Evolutionary conservation across 2,329 filamentous ascomycete species (phyloP), one percentile per base, ranked within the genome.

Genomic region (Aspergillus sp.): DNA sequence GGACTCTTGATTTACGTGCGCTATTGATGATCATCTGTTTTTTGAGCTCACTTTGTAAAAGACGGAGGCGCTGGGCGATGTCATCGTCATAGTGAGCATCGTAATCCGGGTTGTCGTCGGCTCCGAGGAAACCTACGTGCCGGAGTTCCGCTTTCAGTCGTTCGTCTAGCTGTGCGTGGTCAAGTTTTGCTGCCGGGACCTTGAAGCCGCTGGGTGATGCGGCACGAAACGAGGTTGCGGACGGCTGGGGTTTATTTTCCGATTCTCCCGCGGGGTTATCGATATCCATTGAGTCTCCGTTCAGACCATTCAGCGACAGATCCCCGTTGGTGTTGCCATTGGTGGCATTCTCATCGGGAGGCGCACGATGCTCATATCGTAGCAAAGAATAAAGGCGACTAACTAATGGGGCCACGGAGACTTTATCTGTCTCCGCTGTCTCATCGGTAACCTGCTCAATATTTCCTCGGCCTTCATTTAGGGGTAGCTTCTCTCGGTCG

Each of bases 21-120:
- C 93, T 93, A 73, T 99, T 99, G 74, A 90, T 80, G 56, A 96
- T 86, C 73, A 90, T 89, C 71, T 95, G 89, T 58, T 92, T 87
- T 64, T 91, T 89, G 2, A 99, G 83, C 51, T 91, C 88, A 52
- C 84, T 82, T 70, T 99, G 95, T 2, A 99, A 82, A 22, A 91
- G 86, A 11, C 95, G 91, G 20, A 99, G 80, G 19, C 95, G 89
- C 49, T 91, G 93, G 6, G 93, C 91, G 40, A 99, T 90, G 73
- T 97, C 93, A 72, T 99, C 95, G 70, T 99, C 95, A 65, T 87
- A 92, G 72, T 96, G 91, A 0, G 87, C 89, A 67, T 96, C 91
- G 74, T 93, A 98, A 63, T 96, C 90, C 11, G 89, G 87, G 37
- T 82, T 80, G 58, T 83, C 78, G 51, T 91, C 89, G 4, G 83